A percentile compares a stretch with the other conserved stretches of the same genome.
These are phyloP conservation scores for Hyaloscypha variabilis DNA, from an alignment of 495 filamentous ascomycete genomes.

Conservation along the genomic window DNA sequence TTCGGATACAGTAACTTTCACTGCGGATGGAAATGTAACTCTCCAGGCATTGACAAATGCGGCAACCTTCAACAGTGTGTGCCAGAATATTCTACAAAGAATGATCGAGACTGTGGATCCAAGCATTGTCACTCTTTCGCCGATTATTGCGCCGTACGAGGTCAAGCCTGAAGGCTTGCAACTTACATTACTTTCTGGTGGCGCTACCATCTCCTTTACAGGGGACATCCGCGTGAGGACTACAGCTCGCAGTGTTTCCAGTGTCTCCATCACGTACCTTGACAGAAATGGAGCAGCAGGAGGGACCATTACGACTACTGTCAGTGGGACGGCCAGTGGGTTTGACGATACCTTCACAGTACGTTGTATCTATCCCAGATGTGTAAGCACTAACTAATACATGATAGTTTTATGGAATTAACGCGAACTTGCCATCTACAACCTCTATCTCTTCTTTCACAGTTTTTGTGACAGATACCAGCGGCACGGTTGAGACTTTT, in stretches of 20 bases:
- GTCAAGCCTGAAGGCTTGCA: slow-evolving; percentile 57
- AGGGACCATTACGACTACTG: slow-evolving; percentile 43
- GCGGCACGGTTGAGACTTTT: slow-evolving; percentile 32
- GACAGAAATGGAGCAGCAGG: slow-evolving; percentile 36
- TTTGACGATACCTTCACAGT: slow-evolving; percentile 63
- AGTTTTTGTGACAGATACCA: slow-evolving; percentile 33
- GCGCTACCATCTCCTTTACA: slow-evolving; percentile 37
- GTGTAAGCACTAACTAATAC: slow-evolving; percentile 11
- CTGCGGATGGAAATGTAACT: slow-evolving; percentile 57
- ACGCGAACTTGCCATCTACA: slow-evolving; percentile 30
- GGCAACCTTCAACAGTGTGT: slow-evolving; percentile 46
- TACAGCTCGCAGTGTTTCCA: slow-evolving; percentile 34
- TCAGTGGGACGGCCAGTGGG: slow-evolving; percentile 49
- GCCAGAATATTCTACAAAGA: slow-evolving; percentile 53
- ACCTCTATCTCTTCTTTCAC: slow-evolving; percentile 44
- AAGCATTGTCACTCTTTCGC: slow-evolving; percentile 48
- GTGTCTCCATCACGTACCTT: slow-evolving; percentile 40
- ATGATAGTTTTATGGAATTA: slow-evolving; percentile 41
- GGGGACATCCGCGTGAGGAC: slow-evolving; percentile 45
- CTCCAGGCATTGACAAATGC: slow-evolving; percentile 49
- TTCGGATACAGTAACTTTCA: slow-evolving; percentile 61
- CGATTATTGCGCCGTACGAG: slow-evolving; percentile 55
- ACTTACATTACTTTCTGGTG: slow-evolving; percentile 40
- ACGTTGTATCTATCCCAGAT: slow-evolving; percentile 27
- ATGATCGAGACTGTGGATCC: slow-evolving; percentile 64